A percentile compares a stretch with the other conserved stretches of the same genome.
These are phyloP conservation scores for Hansenula sp. DNA, from an alignment of 1,139 yeast species.

Conservation along the genomic window DNA sequence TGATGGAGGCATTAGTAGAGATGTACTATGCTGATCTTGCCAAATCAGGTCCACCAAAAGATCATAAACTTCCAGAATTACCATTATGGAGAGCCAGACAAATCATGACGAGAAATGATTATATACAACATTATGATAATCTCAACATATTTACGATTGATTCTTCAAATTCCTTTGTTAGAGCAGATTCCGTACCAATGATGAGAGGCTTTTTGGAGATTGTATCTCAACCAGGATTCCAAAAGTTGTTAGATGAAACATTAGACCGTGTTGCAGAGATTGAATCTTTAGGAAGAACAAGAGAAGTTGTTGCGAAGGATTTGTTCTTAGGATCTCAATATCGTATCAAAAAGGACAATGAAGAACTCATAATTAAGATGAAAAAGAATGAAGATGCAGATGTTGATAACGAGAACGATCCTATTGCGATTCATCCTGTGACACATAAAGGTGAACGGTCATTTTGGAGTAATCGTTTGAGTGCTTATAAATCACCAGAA, in stretches of 20 bases:
- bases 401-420: constrained; percentile 17
- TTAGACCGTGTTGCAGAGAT: constrained; percentile 70
- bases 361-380: neutral
- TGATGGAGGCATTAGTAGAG: constrained; percentile 68
- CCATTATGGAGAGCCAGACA: constrained; percentile 85
- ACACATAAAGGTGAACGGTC: constrained; percentile 17
- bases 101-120: constrained; percentile 82
- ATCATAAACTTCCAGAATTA: constrained; percentile 62
- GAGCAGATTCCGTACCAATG: constrained; percentile 85
- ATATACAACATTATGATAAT: constrained; percentile 69
- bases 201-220: constrained; percentile 86
- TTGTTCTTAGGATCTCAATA: constrained; percentile 51
- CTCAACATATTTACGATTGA: constrained; percentile 77
- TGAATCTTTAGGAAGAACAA: constrained; percentile 74
- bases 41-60: constrained; percentile 21
- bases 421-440: constrained; percentile 22
- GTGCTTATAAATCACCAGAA: neutral
- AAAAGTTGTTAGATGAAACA: constrained; percentile 63
- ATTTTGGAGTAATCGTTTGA: constrained; percentile 20
- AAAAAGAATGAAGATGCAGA: constrained; percentile 12
- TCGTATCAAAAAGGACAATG: constrained; percentile 19
- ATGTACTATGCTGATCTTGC: constrained; percentile 43
- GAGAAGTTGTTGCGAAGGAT: constrained; percentile 76
- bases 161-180: constrained; percentile 64
- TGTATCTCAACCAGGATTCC: constrained; percentile 67